Conservation (phyloP, 805 yeast genomes). For the Dipodascopsis tothii region DNA sequence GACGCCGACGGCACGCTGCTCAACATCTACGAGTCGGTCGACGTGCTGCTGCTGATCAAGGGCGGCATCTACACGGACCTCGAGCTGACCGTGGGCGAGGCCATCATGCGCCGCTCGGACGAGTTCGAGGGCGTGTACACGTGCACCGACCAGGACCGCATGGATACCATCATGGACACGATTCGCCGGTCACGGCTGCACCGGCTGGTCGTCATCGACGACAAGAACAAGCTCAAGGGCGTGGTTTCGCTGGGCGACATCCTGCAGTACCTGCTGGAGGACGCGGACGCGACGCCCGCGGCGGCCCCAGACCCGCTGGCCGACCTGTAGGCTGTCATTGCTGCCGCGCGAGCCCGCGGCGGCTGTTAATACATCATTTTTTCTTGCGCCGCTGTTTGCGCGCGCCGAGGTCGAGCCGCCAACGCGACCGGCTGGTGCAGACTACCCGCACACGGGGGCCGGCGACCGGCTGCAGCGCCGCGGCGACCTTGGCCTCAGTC, state of each 20-base stretch:
- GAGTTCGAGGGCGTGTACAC: constrained; percentile 98
- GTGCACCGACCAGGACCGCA: constrained; percentile 77
- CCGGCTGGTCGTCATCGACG: constrained; percentile 82
- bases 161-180: constrained; percentile 86
- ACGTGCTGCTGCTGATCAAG: constrained; percentile 82
- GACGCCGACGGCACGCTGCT: constrained; percentile 63
- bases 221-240: constrained; percentile 58
- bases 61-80: constrained; percentile 91
- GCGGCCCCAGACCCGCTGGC: not conserved
- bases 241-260: constrained; percentile 90
- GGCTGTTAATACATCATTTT: too few species aligned
- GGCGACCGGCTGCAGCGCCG: too few species aligned
- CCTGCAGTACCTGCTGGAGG: constrained; percentile 68
- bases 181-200: constrained; percentile 86
- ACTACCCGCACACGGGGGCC: too few species aligned
- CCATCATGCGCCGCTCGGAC: constrained; percentile 83
- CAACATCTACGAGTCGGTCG: constrained; percentile 94
- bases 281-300: constrained; percentile 32
- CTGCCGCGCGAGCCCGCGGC: too few species aligned
- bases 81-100: constrained; percentile 89
- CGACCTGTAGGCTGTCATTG: constrained; percentile 1
- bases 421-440: too few species aligned
- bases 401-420: too few species aligned
- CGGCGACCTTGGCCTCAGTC: too few species aligned
- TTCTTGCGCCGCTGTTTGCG: too few species aligned